Evolutionary conservation across 306 rosid species (phyloP).

Genomic region (Cajanus cajan): DNA sequence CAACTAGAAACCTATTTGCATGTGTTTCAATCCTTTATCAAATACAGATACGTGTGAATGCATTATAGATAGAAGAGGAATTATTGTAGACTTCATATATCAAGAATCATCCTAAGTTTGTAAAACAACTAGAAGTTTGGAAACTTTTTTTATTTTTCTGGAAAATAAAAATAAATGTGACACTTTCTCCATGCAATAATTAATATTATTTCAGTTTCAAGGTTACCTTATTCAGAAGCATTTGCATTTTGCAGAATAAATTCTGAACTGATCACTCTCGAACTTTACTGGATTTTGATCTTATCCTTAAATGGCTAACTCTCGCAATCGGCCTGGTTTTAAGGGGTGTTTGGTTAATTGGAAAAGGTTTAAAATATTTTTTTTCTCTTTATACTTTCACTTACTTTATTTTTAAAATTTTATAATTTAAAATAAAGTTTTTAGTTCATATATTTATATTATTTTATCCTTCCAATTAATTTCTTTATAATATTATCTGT

Average conservation of each 20-base stretch:
- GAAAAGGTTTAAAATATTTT: too few relatives aligned
- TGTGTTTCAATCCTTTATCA: background rate
- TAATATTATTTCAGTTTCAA: background rate
- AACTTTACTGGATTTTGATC: background rate
- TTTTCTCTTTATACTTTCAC: too few relatives aligned
- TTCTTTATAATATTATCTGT: too few relatives aligned
- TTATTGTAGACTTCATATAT: background rate
- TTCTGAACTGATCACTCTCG: background rate
- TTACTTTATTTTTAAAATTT: too few relatives aligned
- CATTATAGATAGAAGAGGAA: background rate
- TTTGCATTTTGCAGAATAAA: background rate
- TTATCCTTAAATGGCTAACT: background rate
- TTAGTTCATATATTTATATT: too few relatives aligned
- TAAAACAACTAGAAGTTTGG: background rate
- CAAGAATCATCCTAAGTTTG: background rate
- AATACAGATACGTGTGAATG: background rate
- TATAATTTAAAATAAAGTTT: too few relatives aligned
- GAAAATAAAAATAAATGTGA: too few relatives aligned
- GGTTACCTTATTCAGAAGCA: background rate
- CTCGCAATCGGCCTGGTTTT: background rate
- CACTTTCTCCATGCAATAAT: background rate
- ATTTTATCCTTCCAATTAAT: too few relatives aligned
- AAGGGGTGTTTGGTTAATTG: too few relatives aligned
- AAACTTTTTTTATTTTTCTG: too few relatives aligned
- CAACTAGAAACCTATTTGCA: conserved; percentile 29